Base-by-base conservation (phyloP, 208 protist genomes). In the Trypanosoma avium region DNA sequence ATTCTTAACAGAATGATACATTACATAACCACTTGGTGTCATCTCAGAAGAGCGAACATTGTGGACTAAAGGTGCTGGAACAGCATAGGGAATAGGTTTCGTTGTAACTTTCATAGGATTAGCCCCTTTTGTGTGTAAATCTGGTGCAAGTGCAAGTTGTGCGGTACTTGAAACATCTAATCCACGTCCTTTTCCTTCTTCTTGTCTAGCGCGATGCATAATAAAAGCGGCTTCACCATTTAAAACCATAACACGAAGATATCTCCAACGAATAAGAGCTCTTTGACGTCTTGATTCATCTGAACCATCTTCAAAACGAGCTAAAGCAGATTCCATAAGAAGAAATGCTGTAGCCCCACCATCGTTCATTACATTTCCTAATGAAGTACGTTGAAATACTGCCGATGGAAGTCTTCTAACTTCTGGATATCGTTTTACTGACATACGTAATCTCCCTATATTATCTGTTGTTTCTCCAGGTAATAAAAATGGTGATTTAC, bases 201-300 rank as follows among this genome's bases (percentile, higher is more conserved):
- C 73, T 69, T 88, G 77, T 22, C 66, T 85, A n/a, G 61, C 70
- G 33, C 73, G 69, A 63, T 90, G 83, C 29, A 93, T 63, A 24
- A 92, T 70, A 61, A 85, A 90, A 13, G 76, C 61, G 1, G 86
- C 89, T 70, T 91, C 82, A 2, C 89, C 89, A 42, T 85, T 93
- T n/a, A 77, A 48, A 24, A 95, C 89, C 32, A 95, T 75, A 4
- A 79, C 66, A 21, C 89, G 85, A 21, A 95, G 58, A 63, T 82
- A 95, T 45, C 82, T 74, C 86, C 89, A 95, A 19, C 89, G 85
- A 49, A 84, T 70, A 40, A 69, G 70, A 3, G 84, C 84, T 61
- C 89, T 67, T 43, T 67, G 36, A 29, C 62, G 38, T 47, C 58
- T 17, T 22, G 70, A 50, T 33, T 79, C 63, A 46, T 47, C 36